phyloP scores from a whole-genome alignment of 2,329 filamentous ascomycete species.

The Alternaria arborescens region DNA sequence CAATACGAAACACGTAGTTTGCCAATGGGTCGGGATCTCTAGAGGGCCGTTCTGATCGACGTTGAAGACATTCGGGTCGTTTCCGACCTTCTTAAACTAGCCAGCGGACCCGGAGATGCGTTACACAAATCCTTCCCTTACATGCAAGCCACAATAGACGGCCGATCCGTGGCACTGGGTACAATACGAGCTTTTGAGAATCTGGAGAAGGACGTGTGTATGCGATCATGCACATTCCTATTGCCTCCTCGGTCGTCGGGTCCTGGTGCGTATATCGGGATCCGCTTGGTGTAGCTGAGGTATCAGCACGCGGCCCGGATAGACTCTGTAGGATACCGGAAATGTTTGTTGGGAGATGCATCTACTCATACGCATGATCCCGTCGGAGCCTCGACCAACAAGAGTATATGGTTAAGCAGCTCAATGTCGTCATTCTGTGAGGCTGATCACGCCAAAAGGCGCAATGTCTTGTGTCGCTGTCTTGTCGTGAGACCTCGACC shows the following conservation, averaged over 20 bases:
- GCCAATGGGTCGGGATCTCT: not conserved
- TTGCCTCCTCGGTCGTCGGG: not conserved
- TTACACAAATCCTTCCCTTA: not conserved
- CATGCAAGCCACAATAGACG: slow-evolving; percentile 4
- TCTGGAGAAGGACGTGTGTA: not conserved
- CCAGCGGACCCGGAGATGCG: not conserved
- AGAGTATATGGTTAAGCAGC: not conserved
- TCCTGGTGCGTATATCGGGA: slow-evolving; percentile 1
- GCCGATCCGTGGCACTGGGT: slow-evolving; percentile 3
- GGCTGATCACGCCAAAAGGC: not conserved
- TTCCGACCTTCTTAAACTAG: not conserved
- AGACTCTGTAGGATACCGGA: not conserved
- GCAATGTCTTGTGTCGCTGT: not conserved
- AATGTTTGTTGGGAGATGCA: not conserved
- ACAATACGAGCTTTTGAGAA: not conserved
- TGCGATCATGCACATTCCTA: not conserved
- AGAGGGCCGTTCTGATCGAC: not conserved
- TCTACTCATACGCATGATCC: no score
- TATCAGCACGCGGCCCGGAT: not conserved
- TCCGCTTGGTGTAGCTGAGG: slow-evolving; percentile 3
- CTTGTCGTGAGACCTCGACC: not conserved
- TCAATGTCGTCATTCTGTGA: not conserved
- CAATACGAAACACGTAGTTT: not conserved
- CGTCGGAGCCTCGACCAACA: not conserved
- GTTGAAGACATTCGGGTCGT: not conserved